Percentiles rank a stretch among this genome's conserved stretches.
phyloP scores from a whole-genome alignment of 2,329 filamentous ascomycete species.

The Pestalotiopsis sp. region DNA sequence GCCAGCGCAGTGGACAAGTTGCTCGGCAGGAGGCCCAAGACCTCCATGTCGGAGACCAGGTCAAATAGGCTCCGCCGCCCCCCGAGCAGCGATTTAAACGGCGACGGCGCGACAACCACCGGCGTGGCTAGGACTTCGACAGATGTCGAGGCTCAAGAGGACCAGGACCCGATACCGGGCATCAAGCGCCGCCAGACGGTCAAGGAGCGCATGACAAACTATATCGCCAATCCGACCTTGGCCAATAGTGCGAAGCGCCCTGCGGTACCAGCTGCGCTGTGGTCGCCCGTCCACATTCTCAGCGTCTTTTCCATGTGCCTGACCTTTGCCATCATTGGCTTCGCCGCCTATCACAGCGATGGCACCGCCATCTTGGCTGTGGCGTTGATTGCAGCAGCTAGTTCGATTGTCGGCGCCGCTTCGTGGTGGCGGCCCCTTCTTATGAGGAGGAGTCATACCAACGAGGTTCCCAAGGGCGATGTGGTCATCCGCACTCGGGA shows the following conservation, averaged over 20 bases:
- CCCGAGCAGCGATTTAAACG: conserved; percentile 16
- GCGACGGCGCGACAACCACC: conserved; percentile 11
- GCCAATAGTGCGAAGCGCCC: conserved; percentile 39
- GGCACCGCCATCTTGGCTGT: conserved; percentile 55
- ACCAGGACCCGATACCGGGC: conserved; percentile 19
- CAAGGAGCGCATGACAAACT: conserved; percentile 42
- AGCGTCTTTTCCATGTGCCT: conserved; percentile 51
- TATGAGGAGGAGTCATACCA: conserved; percentile 49
- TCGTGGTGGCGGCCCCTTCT: conserved; percentile 60
- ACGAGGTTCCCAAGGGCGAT: conserved; percentile 55
- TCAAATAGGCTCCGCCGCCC: conserved; percentile 16
- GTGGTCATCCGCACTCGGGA: conserved; percentile 63
- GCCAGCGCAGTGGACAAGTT: conserved; percentile 4
- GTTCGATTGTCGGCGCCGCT: conserved; percentile 56
- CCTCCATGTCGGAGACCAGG: conserved; percentile 8
- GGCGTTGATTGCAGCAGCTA: conserved; percentile 51
- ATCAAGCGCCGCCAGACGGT: conserved; percentile 36
- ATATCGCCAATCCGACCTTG: conserved; percentile 44
- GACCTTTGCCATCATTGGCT: conserved; percentile 48
- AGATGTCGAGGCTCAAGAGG: conserved; percentile 25
- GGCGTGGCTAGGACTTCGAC: conserved; percentile 15
- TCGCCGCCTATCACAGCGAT: conserved; percentile 44
- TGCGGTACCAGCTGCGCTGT: conserved; percentile 48
- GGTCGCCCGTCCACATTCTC: conserved; percentile 56
- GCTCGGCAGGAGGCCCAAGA: conserved; percentile 19